A percentile compares a stretch with the other conserved stretches of the same genome.
Conservation (phyloP, 2,329 filamentous ascomycete genomes). For the Pseudogymnoascus sp. region DNA sequence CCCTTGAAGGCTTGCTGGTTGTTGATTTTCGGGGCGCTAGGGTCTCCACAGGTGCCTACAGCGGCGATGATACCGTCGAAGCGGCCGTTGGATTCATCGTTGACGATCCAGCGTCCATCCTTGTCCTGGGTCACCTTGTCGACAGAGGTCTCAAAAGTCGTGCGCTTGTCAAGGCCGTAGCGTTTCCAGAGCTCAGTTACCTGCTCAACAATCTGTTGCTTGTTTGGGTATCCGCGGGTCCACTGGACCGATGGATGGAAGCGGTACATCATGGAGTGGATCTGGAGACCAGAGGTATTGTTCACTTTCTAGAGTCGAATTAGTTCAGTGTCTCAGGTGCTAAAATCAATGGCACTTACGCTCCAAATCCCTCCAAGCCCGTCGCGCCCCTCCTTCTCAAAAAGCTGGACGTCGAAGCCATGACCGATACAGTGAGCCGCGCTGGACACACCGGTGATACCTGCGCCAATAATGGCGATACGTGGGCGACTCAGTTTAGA, state of each 20-base stretch:
- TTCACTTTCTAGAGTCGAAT: constrained; percentile 56
- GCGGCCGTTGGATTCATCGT: constrained; percentile 58
- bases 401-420: constrained; percentile 74
- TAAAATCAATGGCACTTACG: constrained; percentile 36
- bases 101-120: constrained; percentile 68
- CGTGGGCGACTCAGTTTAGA: constrained; percentile 48
- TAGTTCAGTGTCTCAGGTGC: not conserved
- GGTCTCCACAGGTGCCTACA: constrained; percentile 72
- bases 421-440: constrained; percentile 78
- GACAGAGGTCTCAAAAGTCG: constrained; percentile 63
- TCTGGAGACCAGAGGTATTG: constrained; percentile 73
- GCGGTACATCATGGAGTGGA: constrained; percentile 80
- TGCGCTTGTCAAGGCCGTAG: constrained; percentile 64
- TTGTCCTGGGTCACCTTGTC: constrained; percentile 62
- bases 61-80: constrained; percentile 76
- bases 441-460: constrained; percentile 63
- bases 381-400: constrained; percentile 61
- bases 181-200: constrained; percentile 65
- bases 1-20: constrained; percentile 68
- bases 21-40: constrained; percentile 62
- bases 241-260: constrained; percentile 76
- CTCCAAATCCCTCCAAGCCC: constrained; percentile 75
- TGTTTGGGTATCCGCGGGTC: constrained; percentile 67
- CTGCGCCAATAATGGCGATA: constrained; percentile 59
- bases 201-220: constrained; percentile 66